phyloP scores from a whole-genome alignment of 805 yeast species.

The Kluyveromyces lactis region DNA sequence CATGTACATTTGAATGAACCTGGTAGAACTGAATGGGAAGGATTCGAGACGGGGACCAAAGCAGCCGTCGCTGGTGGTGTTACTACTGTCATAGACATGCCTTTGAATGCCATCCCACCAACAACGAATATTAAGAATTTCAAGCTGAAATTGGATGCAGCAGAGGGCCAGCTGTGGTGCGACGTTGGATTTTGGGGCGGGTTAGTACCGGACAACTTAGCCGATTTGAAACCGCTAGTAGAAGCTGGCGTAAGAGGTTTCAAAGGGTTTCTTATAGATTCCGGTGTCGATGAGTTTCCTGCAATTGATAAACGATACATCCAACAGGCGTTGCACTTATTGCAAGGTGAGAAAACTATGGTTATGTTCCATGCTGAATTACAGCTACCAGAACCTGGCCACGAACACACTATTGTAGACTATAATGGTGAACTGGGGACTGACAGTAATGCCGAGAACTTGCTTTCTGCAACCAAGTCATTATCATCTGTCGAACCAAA shows the following conservation, averaged over 20 bases:
- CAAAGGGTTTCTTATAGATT: constrained; percentile 85
- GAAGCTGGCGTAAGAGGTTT: constrained; percentile 88
- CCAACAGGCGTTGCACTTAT: constrained; percentile 51
- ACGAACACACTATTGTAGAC: constrained; percentile 27
- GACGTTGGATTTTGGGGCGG: constrained; percentile 98
- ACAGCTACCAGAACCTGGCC: constrained; percentile 38
- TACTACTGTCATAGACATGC: constrained; percentile 94
- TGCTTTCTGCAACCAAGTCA: constrained; percentile 47
- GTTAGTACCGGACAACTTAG: constrained; percentile 67
- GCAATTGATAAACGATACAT: constrained; percentile 62
- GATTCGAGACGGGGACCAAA: constrained; percentile 91
- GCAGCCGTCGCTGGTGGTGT: constrained; percentile 96
- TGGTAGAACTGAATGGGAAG: constrained; percentile 98
- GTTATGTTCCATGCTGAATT: constrained; percentile 93
- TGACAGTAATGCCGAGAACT: constrained; percentile 14
- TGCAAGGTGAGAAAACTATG: constrained; percentile 57
- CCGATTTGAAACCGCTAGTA: constrained; percentile 65
- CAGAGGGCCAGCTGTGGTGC: constrained; percentile 77
- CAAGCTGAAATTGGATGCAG: constrained; percentile 67
- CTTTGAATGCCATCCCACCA: constrained; percentile 91
- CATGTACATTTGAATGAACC: constrained; percentile 96
- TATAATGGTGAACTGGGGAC: constrained; percentile 10
- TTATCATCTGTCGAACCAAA: constrained; percentile 55
- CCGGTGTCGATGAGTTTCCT: constrained; percentile 96
- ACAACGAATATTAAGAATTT: constrained; percentile 79